phyloP scores from a whole-genome alignment of 2,329 filamentous ascomycete genomes.

The Elsinoe batatas region DNA sequence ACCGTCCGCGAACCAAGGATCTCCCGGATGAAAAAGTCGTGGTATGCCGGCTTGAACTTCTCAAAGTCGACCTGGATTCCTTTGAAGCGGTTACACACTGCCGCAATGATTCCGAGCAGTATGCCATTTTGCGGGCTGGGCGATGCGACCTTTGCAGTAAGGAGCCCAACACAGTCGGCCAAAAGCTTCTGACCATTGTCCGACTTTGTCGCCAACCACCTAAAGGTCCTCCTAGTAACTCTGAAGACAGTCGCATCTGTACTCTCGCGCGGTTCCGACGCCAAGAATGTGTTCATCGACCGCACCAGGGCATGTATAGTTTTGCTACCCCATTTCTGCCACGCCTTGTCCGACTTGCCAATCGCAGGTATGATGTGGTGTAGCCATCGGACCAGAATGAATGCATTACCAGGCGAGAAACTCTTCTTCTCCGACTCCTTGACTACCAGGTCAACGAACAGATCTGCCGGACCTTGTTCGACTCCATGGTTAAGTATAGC shows the following conservation, averaged over 20 bases:
- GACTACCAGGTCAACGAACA: constrained; percentile 58
- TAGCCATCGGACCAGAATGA: constrained; percentile 86
- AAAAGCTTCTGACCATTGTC: constrained; percentile 53
- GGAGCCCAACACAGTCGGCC: constrained; percentile 50
- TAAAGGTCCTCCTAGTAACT: constrained; percentile 68
- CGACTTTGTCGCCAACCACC: constrained; percentile 56
- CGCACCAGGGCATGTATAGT: constrained; percentile 61
- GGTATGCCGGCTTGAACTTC: constrained; percentile 59
- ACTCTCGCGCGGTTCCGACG: constrained; percentile 51
- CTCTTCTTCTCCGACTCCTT: constrained; percentile 65
- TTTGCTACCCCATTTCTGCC: constrained; percentile 55
- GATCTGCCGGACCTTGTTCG: constrained; percentile 47
- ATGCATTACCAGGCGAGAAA: constrained; percentile 70
- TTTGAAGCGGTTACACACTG: constrained; percentile 66
- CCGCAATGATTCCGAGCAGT: constrained; percentile 76
- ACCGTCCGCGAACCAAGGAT: constrained; percentile 67
- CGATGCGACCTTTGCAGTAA: constrained; percentile 58
- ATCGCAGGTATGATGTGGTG: constrained; percentile 66
- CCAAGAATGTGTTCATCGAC: constrained; percentile 67
- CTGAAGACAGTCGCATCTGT: constrained; percentile 65
- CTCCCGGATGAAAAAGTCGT: constrained; percentile 76
- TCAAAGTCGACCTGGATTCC: constrained; percentile 54
- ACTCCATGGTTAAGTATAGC: constrained; percentile 53
- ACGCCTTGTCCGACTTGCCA: constrained; percentile 47
- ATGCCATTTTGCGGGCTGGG: constrained; percentile 61